phyloP scores from a whole-genome alignment of 1,284 basidiomycete genomes.

The Ceratobasidium sp. region DNA sequence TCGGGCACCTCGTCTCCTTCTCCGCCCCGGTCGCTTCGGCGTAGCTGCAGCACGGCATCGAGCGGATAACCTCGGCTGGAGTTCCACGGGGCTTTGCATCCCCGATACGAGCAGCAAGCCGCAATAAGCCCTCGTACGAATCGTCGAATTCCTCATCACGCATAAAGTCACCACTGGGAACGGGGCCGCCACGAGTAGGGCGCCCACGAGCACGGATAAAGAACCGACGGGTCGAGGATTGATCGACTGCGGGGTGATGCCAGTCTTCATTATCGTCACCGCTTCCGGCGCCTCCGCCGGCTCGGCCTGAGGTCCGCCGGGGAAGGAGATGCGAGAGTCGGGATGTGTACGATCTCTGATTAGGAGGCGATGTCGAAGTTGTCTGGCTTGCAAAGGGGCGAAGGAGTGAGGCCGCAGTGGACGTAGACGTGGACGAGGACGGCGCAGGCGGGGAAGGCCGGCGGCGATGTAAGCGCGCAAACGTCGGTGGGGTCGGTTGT shows the following conservation, averaged over 20 bases:
- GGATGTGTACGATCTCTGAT: slow-evolving; percentile 26
- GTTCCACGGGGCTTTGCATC: slow-evolving; percentile 39
- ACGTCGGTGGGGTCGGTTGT: slow-evolving; percentile 8
- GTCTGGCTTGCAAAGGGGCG: neutral
- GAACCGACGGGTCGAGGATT: slow-evolving; percentile 5
- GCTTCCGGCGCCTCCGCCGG: slow-evolving; percentile 15
- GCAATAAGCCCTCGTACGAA: slow-evolving; percentile 42
- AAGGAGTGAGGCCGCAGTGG: neutral
- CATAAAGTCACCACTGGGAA: slow-evolving; percentile 9
- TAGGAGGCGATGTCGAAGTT: slow-evolving; percentile 9
- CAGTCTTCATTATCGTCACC: slow-evolving; percentile 34
- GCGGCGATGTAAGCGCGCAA: slow-evolving; percentile 9
- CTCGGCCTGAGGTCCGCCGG: slow-evolving; percentile 17
- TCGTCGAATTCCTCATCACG: slow-evolving; percentile 40
- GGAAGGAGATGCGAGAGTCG: slow-evolving; percentile 16
- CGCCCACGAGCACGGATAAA: slow-evolving; percentile 25
- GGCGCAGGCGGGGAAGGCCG: slow-evolving; percentile 7
- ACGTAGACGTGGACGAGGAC: neutral
- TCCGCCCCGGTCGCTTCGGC: slow-evolving; percentile 32
- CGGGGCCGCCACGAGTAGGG: slow-evolving; percentile 1
- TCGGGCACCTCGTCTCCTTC: slow-evolving; percentile 40
- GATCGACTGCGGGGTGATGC: slow-evolving; percentile 2
- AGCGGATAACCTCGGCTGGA: slow-evolving; percentile 33
- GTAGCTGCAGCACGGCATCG: slow-evolving; percentile 35
- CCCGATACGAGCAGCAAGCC: slow-evolving; percentile 41